phyloP scores from a whole-genome alignment of 345 rosid species.

The Erucastrum elatum region DNA sequence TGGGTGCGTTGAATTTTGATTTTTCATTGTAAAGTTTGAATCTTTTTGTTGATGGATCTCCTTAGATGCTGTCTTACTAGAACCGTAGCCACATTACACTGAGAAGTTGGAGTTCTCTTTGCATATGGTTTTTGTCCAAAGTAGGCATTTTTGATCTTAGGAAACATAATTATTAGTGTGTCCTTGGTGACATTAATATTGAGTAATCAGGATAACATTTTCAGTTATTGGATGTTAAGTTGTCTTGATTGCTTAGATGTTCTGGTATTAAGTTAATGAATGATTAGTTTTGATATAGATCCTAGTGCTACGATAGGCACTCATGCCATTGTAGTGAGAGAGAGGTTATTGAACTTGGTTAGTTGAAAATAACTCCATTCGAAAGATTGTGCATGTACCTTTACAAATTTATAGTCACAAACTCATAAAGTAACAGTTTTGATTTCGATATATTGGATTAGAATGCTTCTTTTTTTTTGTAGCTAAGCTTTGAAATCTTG shows the following conservation, averaged over 20 bases:
- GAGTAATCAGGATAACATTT: background rate
- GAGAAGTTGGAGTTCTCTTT: background rate
- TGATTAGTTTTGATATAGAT: slow-evolving; percentile 10
- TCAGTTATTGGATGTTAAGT: slow-evolving; percentile 1
- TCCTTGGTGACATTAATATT: background rate
- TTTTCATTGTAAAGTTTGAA: slow-evolving; percentile 19
- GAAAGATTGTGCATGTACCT: background rate
- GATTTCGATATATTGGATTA: background rate
- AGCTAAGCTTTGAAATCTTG: background rate
- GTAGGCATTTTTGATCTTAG: background rate
- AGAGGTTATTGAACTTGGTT: slow-evolving; percentile 2
- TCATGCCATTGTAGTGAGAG: background rate
- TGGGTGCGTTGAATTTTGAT: slow-evolving; percentile 12
- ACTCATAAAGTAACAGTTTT: background rate
- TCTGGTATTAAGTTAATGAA: background rate
- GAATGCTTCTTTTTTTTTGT: background rate
- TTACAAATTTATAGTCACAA: background rate
- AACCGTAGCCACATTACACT: slow-evolving; percentile 8
- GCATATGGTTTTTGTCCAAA: background rate
- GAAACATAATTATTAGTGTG: background rate
- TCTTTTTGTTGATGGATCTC: slow-evolving; percentile 16
- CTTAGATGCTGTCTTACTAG: slow-evolving; percentile 4
- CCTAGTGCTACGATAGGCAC: background rate
- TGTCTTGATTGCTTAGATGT: slow-evolving; percentile 7
- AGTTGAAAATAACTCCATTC: background rate